Conservation (phyloP, 225 moss, liverwort and hornwort genomes). For the Pleurozium schreberi region DNA sequence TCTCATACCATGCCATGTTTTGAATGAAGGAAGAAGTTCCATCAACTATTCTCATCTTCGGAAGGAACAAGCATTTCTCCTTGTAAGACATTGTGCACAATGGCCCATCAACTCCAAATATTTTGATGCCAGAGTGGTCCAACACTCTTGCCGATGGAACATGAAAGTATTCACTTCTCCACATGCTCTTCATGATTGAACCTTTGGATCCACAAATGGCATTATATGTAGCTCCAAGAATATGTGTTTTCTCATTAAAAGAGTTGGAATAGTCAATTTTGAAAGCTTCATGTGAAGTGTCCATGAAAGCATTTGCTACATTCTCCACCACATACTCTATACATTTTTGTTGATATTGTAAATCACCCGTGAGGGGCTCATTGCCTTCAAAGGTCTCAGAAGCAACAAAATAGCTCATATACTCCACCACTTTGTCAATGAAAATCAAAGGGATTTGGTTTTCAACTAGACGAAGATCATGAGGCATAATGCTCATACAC, state of each 20-base stretch:
- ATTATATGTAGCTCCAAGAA: too few relatives aligned
- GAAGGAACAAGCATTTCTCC: not conserved
- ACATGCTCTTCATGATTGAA: rapidly evolving
- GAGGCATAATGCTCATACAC: rapidly evolving
- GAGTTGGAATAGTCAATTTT: not conserved
- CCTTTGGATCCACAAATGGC: not conserved
- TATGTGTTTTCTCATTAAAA: not conserved
- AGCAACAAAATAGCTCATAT: not conserved
- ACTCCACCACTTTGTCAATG: not conserved
- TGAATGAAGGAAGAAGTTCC: not conserved
- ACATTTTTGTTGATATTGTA: not conserved
- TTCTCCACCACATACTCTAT: rapidly evolving
- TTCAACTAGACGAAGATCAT: not conserved
- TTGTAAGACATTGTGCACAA: not conserved
- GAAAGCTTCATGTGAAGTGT: not conserved
- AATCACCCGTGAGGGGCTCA: too few relatives aligned
- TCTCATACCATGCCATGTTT: not conserved
- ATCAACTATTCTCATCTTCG: not conserved
- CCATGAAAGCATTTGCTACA: not conserved
- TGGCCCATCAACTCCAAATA: not conserved
- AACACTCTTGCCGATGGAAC: not conserved
- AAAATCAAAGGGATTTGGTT: not conserved
- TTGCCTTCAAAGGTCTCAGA: rapidly evolving
- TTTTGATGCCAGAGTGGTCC: not conserved
- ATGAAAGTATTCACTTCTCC: rapidly evolving